Evolutionary conservation across 805 yeast species (phyloP), one percentile per base, ranked within the genome.

Genomic region (Saccharomyces mikatae): DNA sequence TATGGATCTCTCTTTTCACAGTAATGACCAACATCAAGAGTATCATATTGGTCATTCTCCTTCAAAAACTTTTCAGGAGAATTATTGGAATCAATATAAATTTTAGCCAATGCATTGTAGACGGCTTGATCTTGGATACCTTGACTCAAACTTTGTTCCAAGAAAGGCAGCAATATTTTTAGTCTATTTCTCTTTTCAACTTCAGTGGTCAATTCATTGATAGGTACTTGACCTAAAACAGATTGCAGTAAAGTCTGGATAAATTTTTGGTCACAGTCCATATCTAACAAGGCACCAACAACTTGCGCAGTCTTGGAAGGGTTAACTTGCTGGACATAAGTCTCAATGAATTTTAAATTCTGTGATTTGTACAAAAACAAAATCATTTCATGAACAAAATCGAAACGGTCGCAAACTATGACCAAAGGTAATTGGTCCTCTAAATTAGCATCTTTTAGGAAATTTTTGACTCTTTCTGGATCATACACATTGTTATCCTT

Each of bases 1-100:
- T 89, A 94, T 58, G 99, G 99, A 68, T 94, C 99, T 74, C 99
- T 87, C 82, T 89, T 92, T 75, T 94, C 99, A 80, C 99, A 94
- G 78, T 94, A 94, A 70, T 83, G 89, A 78, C 99, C 99, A 61
- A 94, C 97, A 64, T 87, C 87, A 62, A 88, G 76, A n/a, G 98
- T 86, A 74, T 94, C 95, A 74, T 94, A 94, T 67, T 80, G 79
- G 62, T 84, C 80, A 72, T 94, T 94, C 73, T 92, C 98, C 69
- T 84, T 86, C 76, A 94, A 80, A 78, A 94, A 94, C 72, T 89
- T 90, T 72, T 94, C 99, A 41, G 99, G 98, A 63, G 90, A 87
- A 77, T 94, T 94, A 79, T 94, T 94, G 56, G 96, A 87, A 72
- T 94, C 99, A 66, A 94, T 94, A 79, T 94, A 94, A 62, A 94